phyloP scores from a whole-genome alignment of 805 yeast species.

The Yarrowia sp. region DNA sequence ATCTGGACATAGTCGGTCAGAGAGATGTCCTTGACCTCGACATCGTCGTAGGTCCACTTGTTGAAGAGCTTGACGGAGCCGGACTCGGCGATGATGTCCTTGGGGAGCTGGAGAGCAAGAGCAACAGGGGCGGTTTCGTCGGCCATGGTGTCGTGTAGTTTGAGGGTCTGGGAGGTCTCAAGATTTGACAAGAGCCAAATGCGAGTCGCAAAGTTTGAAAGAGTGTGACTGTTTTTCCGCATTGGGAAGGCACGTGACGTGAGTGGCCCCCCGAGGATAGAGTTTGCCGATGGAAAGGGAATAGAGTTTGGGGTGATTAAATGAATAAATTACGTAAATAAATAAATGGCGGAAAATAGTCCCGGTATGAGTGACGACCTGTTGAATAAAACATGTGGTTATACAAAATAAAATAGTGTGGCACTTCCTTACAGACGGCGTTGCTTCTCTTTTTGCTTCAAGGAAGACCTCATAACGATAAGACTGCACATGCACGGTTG shows the following conservation, averaged over 20 bases:
- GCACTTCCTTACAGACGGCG: too few species aligned
- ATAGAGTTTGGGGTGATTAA: too few species aligned
- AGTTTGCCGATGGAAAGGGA: too few species aligned
- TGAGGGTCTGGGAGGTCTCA: constrained; percentile 2
- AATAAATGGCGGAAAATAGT: too few species aligned
- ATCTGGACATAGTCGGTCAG: constrained; percentile 97
- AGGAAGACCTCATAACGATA: too few species aligned
- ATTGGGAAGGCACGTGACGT: neutral
- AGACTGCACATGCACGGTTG: too few species aligned
- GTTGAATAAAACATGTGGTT: too few species aligned
- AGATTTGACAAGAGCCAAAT: neutral
- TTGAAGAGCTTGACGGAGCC: constrained; percentile 96
- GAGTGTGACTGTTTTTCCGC: constrained; percentile 11
- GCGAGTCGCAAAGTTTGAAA: neutral
- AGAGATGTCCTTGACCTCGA: constrained; percentile 96
- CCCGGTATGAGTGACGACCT: too few species aligned
- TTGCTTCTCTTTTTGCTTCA: too few species aligned
- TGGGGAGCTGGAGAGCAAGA: constrained; percentile 59
- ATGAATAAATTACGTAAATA: too few species aligned
- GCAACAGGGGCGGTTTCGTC: constrained; percentile 27
- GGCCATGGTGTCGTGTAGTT: constrained; percentile 10
- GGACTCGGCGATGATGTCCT: constrained; percentile 93
- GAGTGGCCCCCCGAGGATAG: too few species aligned
- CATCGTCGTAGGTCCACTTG: constrained; percentile 99
- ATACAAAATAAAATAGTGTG: too few species aligned